Percentiles rank a stretch among this genome's conserved stretches.
Evolutionary conservation across 176 grass and related monocot species (phyloP).

Genomic region (sorghum (Sorghum bicolor)): Sorghum_bicolor_NCBIv3 NC_012871.2:57195501-57196000

Average conservation of each 20-base stretch:
- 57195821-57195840: not conserved
- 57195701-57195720: too few species aligned
- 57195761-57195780: too few species aligned
- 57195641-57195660: too few species aligned
- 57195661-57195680: too few species aligned
- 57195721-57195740: too few species aligned
- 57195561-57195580: not conserved
- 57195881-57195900: not conserved
- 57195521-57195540: not conserved
- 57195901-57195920: not conserved
- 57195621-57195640: too few species aligned
- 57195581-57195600: not conserved
- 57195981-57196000: not conserved
- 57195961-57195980: not conserved
- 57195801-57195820: too few species aligned
- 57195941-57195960: too few species aligned
- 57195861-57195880: not conserved
- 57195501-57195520: not conserved
- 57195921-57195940: not conserved
- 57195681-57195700: too few species aligned
- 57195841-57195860: not conserved
- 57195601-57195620: too few species aligned
- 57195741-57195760: too few species aligned
- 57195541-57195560: not conserved
- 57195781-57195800: too few species aligned